A percentile compares a stretch with the other conserved stretches of the same genome.
Evolutionary conservation across 306 rosid species (phyloP).

Genomic region (Lotus japonicus): DNA sequence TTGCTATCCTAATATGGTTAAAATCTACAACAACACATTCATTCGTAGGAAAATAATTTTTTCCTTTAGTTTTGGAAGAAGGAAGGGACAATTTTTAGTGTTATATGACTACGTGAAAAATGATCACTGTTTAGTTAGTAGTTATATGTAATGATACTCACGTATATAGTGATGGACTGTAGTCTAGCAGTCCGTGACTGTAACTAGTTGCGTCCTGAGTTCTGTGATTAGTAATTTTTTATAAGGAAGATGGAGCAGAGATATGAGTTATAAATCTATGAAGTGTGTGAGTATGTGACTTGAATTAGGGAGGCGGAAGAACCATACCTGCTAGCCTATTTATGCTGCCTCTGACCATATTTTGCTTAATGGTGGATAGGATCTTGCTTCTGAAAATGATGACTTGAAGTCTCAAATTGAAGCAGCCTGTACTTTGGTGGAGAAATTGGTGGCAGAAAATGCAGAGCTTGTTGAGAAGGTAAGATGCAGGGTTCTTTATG

Average conservation of each 20-base stretch:
- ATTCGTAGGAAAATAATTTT: neutral
- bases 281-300: neutral
- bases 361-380: constrained; percentile 25
- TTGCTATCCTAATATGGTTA: constrained; percentile 11
- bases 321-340: constrained; percentile 1
- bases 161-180: neutral
- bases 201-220: neutral
- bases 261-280: neutral
- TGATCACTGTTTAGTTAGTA: neutral
- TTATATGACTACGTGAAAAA: neutral
- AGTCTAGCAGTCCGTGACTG: neutral
- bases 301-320: constrained; percentile 11
- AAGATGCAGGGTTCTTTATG: neutral
- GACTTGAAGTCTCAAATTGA: constrained; percentile 68
- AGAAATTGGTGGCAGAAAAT: constrained; percentile 66
- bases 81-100: neutral
- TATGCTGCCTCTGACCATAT: constrained; percentile 18
- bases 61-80: neutral
- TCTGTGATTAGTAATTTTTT: neutral
- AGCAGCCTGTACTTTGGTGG: constrained; percentile 56
- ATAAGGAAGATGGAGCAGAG: constrained; percentile 2
- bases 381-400: constrained; percentile 42
- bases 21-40: neutral
- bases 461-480: constrained; percentile 95
- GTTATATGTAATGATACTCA: neutral